Base-by-base conservation (phyloP, 345 rosid genomes). In the Eucalyptus decipiens region DNA sequence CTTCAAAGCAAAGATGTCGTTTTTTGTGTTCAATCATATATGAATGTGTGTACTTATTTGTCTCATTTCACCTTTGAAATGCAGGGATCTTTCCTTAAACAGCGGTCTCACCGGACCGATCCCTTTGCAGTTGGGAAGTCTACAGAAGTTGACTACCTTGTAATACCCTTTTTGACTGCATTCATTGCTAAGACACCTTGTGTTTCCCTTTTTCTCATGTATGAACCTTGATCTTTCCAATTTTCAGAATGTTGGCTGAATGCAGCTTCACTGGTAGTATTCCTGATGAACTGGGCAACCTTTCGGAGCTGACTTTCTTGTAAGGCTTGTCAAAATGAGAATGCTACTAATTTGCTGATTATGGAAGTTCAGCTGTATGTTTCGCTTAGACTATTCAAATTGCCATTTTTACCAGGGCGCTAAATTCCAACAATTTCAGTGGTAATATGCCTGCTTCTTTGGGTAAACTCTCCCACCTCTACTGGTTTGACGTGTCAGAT, bases 31-130 rank as follows among this genome's bases (percentile, higher is more conserved):
- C 26, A 9, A 21, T 40, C 30, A 21, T 76, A 21, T 76, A 40
- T 40, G 85, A 76, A 76, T 15, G 7, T 40, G 17, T 76, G 47
- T 40, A 76, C 85, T 49, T 76, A 49, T 88, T 21, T 48, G 47
- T 28, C 28, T 69, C 80, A 49, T 26, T 58, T 58, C 52, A 8
- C 28, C 10, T 30, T 89, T 87, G 23, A 89, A 89, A 87, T 91
- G 80, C 95, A 98, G 99, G 95, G 99, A 98, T 90, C 92, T 98
- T 86, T 98, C 99, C 14, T 97, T 90, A 87, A 98, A 98, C 90
- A 93, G 69, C 62, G 97, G 92, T 60, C 98, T 98, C 81, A 95
- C 94, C 0, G 98, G 99, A 85, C 90, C 96, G 34, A 92, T 98
- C 28, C 93, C 99, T 88, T 96, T 97, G 21, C 93, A 93, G 47